phyloP scores from a whole-genome alignment of 345 rosid genomes.

The Aegle marmelos region DNA sequence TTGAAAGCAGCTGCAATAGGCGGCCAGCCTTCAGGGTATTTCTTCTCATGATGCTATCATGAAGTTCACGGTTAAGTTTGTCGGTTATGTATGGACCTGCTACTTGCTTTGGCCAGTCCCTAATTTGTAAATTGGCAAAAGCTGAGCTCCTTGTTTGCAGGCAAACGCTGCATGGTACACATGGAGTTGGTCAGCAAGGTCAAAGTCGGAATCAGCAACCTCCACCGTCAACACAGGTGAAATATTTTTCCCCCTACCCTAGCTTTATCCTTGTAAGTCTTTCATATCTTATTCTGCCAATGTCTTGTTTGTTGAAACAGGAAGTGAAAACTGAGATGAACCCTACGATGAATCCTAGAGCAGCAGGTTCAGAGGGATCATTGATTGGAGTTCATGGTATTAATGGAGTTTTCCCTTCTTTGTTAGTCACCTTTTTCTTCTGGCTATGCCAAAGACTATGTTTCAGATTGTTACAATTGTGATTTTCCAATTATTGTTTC shows the following conservation, averaged over 20 bases:
- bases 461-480: background rate
- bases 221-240: constrained; percentile 36
- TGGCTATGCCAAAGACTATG: background rate
- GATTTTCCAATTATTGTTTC: background rate
- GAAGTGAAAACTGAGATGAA: constrained; percentile 41
- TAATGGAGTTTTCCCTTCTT: background rate
- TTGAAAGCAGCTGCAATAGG: constrained; percentile 40
- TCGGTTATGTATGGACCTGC: background rate
- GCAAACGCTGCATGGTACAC: constrained; percentile 38
- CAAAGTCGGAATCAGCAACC: constrained; percentile 47
- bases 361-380: constrained; percentile 37
- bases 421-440: background rate
- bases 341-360: constrained; percentile 41
- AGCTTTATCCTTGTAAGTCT: background rate
- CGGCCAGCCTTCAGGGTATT: constrained; percentile 49
- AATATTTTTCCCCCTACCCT: background rate
- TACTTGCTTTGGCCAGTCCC: constrained; percentile 3
- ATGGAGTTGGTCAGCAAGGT: constrained; percentile 40
- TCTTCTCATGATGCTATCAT: constrained; percentile 4
- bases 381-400: constrained; percentile 47
- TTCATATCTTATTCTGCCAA: background rate
- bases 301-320: constrained; percentile 23
- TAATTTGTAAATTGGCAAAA: background rate
- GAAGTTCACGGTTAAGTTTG: background rate
- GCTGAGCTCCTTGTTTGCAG: constrained; percentile 21